Percentiles rank a stretch among this genome's conserved stretches.
These are phyloP conservation scores for Candida manassasensis DNA, from an alignment of 805 yeast species.

Conservation along the genomic window DNA sequence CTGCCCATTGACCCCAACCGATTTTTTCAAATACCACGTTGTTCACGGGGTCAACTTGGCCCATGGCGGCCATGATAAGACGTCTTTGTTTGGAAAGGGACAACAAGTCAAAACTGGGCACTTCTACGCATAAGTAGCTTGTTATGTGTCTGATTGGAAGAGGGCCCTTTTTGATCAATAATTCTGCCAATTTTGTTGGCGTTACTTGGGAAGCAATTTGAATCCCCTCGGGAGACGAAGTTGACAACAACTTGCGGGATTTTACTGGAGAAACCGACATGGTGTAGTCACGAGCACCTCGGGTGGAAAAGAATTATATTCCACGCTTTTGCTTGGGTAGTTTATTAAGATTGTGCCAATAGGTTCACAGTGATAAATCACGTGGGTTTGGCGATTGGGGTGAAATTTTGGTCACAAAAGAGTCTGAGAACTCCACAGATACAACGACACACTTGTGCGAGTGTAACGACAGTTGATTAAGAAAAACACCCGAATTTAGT, in stretches of 20 bases:
- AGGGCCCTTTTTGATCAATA: conserved; percentile 75
- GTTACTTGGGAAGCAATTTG: conserved; percentile 86
- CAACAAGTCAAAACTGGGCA: conserved; percentile 72
- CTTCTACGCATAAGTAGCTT: conserved; percentile 65
- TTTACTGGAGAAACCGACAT: conserved; percentile 4
- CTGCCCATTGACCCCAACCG: conserved; percentile 99
- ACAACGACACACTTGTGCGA: too few species aligned
- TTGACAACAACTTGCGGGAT: conserved; percentile 43
- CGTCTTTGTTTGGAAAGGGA: conserved; percentile 87
- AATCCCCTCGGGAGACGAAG: conserved; percentile 82
- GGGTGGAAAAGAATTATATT: too few species aligned
- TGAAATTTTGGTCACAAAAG: too few species aligned
- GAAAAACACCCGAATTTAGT: too few species aligned
- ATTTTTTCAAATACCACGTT: conserved; percentile 81
- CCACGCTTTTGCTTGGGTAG: too few species aligned
- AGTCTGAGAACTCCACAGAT: too few species aligned
- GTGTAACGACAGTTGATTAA: too few species aligned
- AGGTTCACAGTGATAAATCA: too few species aligned
- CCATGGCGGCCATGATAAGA: conserved; percentile 84
- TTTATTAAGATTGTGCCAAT: too few species aligned
- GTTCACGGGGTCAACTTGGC: conserved; percentile 57
- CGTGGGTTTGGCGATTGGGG: too few species aligned
- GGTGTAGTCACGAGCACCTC: too few species aligned
- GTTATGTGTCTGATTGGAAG: conserved; percentile 88
- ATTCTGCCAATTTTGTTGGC: conserved; percentile 65